Percentiles rank a stretch among this genome's conserved stretches.
Conservation (phyloP, 1,284 basidiomycete genomes). For the Mycena sp. region DNA sequence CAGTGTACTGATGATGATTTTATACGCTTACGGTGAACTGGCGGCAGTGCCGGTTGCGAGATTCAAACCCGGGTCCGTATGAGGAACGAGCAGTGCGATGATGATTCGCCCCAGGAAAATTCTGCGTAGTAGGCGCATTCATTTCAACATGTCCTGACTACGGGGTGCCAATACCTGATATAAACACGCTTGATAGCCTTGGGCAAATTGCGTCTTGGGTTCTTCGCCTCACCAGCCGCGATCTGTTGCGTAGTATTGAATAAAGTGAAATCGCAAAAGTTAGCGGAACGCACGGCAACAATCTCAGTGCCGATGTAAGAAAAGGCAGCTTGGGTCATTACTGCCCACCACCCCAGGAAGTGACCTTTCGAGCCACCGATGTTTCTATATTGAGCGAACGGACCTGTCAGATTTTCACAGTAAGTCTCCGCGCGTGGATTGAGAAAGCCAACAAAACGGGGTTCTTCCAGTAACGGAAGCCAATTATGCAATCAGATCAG, state of each 20-base stretch:
- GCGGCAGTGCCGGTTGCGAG: constrained; percentile 67
- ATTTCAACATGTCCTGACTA: no score
- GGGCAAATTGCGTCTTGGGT: constrained; percentile 73
- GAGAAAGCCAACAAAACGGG: constrained; percentile 44
- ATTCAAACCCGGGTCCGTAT: constrained; percentile 65
- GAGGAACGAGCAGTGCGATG: constrained; percentile 83
- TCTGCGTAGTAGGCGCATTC: constrained; percentile 35
- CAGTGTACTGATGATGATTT: neutral
- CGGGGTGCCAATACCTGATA: constrained; percentile 51
- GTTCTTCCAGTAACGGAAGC: constrained; percentile 76
- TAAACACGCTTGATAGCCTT: constrained; percentile 80
- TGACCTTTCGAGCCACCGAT: constrained; percentile 69
- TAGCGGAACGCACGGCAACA: constrained; percentile 72
- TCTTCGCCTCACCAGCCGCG: constrained; percentile 83
- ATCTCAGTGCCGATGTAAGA: constrained; percentile 87
- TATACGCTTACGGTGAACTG: constrained; percentile 61
- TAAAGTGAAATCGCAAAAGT: no score
- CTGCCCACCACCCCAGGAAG: constrained; percentile 76
- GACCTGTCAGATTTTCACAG: constrained; percentile 53
- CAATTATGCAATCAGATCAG: constrained; percentile 51
- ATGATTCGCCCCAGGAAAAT: constrained; percentile 62
- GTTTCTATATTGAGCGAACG: constrained; percentile 66
- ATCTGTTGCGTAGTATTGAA: constrained; percentile 54
- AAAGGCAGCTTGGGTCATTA: constrained; percentile 83
- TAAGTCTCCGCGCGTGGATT: neutral